Evolutionary conservation across 805 yeast species (phyloP).

Genomic region (Ogataea trehaloabstinens): DNA sequence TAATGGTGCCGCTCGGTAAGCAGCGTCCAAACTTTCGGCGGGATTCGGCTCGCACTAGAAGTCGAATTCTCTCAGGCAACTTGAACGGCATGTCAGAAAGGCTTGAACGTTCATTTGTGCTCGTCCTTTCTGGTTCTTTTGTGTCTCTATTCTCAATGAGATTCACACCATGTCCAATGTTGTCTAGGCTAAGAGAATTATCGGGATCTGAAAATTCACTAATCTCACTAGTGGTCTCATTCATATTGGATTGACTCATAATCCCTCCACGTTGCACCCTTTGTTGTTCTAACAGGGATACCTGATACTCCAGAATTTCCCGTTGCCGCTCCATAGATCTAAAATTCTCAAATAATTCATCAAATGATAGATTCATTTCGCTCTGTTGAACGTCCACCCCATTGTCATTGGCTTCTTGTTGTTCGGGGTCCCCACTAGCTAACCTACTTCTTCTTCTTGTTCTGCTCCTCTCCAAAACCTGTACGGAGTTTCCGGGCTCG

Average conservation of each 20-base stretch:
- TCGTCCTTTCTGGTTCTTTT: not conserved
- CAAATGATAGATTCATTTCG: conserved; percentile 5
- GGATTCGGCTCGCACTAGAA: conserved; percentile 9
- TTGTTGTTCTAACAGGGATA: conserved; percentile 10
- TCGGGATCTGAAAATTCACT: conserved; percentile 6
- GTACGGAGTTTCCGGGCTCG: conserved; percentile 3
- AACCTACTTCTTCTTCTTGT: not conserved
- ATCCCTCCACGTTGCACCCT: conserved; percentile 2
- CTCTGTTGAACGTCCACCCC: not conserved
- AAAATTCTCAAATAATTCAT: conserved; percentile 8
- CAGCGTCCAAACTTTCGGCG: conserved; percentile 19
- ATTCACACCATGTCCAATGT: too few species aligned
- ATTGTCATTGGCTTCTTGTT: not conserved
- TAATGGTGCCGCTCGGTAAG: conserved; percentile 23
- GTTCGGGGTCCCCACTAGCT: not conserved
- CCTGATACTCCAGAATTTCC: conserved; percentile 9
- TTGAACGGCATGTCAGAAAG: conserved; percentile 1
- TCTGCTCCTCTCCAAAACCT: conserved; percentile 1
- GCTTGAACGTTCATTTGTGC: too few species aligned
- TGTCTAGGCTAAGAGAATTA: too few species aligned
- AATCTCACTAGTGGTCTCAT: not conserved
- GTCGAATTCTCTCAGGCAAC: not conserved
- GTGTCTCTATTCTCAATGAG: too few species aligned
- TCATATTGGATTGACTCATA: conserved; percentile 3
- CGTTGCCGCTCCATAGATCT: conserved; percentile 10